Evolutionary conservation across 129 eudicot species (phyloP).

Genomic region (Glebionis coronaria): DNA sequence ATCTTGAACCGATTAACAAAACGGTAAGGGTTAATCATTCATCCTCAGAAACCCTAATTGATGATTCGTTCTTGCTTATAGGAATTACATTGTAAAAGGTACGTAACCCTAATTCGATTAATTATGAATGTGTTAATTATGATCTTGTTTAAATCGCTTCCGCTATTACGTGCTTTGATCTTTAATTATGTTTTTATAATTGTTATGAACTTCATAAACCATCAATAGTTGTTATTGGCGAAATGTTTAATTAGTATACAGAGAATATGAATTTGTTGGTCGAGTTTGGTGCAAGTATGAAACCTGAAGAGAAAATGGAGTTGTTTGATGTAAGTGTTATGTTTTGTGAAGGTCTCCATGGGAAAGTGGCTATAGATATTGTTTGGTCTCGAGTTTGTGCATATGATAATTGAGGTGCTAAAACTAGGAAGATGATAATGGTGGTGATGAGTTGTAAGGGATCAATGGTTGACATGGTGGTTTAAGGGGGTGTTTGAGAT

Average conservation of each 20-base stretch:
- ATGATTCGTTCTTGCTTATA: too few species aligned
- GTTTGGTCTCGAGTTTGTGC: constrained; percentile 28
- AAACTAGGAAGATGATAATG: constrained; percentile 23
- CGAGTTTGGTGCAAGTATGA: constrained; percentile 32
- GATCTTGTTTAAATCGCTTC: too few species aligned
- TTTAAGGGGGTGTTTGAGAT: not conserved
- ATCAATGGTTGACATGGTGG: constrained; percentile 11
- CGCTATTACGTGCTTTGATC: too few species aligned
- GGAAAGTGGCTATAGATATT: constrained; percentile 29
- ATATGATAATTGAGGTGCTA: constrained; percentile 19
- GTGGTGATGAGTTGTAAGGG: constrained; percentile 6
- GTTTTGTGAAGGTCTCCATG: constrained; percentile 69
- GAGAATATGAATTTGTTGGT: constrained; percentile 53
- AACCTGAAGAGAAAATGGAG: constrained; percentile 78
- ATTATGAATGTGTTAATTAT: too few species aligned
- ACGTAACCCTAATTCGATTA: too few species aligned
- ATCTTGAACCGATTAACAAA: too few species aligned
- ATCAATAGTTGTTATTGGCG: constrained; percentile 32
- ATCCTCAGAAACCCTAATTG: too few species aligned
- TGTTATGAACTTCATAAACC: too few species aligned
- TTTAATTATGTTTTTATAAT: too few species aligned
- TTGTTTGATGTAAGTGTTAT: constrained; percentile 54
- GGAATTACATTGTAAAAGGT: too few species aligned
- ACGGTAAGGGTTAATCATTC: too few species aligned
- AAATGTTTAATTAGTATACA: constrained; percentile 48